Conservation (phyloP, 2,329 filamentous ascomycete species). For the Sclerotinia borealis region DNA sequence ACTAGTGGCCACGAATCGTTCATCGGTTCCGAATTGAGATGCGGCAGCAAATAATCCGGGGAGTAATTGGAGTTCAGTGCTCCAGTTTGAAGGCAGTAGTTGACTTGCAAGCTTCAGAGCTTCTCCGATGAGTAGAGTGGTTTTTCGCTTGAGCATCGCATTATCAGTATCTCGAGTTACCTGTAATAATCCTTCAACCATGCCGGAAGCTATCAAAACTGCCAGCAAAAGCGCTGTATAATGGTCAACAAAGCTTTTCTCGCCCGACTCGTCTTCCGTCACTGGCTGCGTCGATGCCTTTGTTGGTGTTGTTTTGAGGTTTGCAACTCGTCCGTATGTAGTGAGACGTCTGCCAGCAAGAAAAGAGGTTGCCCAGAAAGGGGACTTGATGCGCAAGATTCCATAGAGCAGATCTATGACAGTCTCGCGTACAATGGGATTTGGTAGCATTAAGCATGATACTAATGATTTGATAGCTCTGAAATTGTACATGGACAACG, state of each 20-base stretch:
- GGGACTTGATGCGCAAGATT: constrained; percentile 79
- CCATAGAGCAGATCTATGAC: constrained; percentile 82
- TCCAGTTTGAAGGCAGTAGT: constrained; percentile 75
- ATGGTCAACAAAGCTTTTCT: constrained; percentile 85
- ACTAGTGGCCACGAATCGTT: constrained; percentile 74
- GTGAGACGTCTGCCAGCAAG: constrained; percentile 87
- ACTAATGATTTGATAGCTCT: constrained; percentile 75
- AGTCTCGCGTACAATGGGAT: constrained; percentile 57
- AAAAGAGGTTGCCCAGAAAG: constrained; percentile 93
- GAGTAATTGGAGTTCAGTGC: constrained; percentile 76
- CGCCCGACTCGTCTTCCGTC: constrained; percentile 59
- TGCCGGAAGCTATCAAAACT: constrained; percentile 73
- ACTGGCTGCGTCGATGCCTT: constrained; percentile 42
- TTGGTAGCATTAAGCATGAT: constrained; percentile 55
- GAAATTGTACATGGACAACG: constrained; percentile 81
- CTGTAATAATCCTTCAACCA: constrained; percentile 56
- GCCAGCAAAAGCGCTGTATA: constrained; percentile 86
- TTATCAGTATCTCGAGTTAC: constrained; percentile 65
- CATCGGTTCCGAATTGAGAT: constrained; percentile 62
- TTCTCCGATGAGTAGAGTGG: constrained; percentile 84
- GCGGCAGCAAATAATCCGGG: constrained; percentile 79
- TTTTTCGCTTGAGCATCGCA: constrained; percentile 72
- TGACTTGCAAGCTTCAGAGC: constrained; percentile 84
- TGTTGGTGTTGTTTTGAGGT: constrained; percentile 58
- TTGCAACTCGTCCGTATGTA: constrained; percentile 91